Percentiles rank a stretch among this genome's conserved stretches.
phyloP scores from a whole-genome alignment of 345 rosid species.

The Mercurialis annua region DNA sequence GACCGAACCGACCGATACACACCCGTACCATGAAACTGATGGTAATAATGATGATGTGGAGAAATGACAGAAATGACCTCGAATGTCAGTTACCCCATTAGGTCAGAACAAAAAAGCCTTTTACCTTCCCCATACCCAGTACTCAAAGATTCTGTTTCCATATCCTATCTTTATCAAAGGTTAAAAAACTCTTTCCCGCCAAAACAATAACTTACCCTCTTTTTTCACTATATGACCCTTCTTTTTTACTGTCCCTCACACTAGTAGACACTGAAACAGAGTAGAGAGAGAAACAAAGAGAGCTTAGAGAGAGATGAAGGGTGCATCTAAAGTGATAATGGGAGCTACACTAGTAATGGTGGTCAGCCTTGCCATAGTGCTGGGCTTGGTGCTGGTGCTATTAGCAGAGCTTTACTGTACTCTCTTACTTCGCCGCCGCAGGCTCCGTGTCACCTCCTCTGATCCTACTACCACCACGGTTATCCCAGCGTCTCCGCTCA shows the following conservation, averaged over 20 bases:
- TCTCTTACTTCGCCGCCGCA: conserved; percentile 54
- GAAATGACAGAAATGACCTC: conserved; percentile 28
- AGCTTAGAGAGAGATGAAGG: conserved; percentile 46
- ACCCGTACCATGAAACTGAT: too few species aligned
- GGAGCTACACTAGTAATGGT: conserved; percentile 86
- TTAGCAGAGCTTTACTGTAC: conserved; percentile 88
- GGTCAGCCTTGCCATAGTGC: conserved; percentile 65
- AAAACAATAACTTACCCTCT: conserved; percentile 15
- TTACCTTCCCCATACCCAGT: conserved; percentile 29
- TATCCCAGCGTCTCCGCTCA: conserved; percentile 1
- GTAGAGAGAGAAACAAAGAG: conserved; percentile 15
- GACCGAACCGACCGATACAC: too few species aligned
- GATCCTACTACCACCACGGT: conserved; percentile 19
- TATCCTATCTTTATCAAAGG: conserved; percentile 20
- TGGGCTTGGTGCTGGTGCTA: conserved; percentile 64
- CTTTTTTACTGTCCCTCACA: conserved; percentile 12
- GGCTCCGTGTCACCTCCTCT: conserved; percentile 24
- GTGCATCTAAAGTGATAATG: conserved; percentile 73
- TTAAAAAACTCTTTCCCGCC: conserved; percentile 46
- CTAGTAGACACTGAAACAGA: not conserved
- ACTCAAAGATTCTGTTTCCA: conserved; percentile 23
- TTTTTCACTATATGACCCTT: conserved; percentile 11
- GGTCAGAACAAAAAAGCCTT: conserved; percentile 21
- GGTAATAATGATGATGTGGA: not conserved
- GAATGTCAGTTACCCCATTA: not conserved